Base-by-base conservation (phyloP, 148 eudicot species). In the Salicornia ramosissima region DNA sequence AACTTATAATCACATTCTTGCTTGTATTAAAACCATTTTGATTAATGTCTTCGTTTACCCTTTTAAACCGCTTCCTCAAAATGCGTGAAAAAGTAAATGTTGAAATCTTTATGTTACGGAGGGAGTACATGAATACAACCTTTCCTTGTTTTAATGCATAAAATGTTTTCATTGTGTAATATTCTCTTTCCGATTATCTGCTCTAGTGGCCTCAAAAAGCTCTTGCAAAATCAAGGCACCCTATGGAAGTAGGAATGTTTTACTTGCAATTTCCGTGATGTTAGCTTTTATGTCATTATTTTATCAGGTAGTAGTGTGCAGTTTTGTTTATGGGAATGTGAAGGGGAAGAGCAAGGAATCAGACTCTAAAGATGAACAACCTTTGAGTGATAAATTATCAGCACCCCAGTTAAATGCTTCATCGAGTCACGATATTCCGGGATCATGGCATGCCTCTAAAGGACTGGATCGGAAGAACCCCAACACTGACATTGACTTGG, bases 251-350 rank as follows among this genome's bases (percentile, higher is more conserved):
- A 34, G 56, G 31, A 16, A 43, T 0, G 1, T 31, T 31, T 1
- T 9, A 33, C n/a, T 4, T 6, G 9, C 3, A 10, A n/a, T 28
- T 5, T 12, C 2, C 64, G 16, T 74, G 65, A 67, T 75, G 49
- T 71, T 16, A 54, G 53, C 40, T 56, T n/a, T n/a, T 42, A 19
- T 42, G 40, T 49, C 15, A 24, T 59, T 21, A 47, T 14, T 75
- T 40, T 26, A 75, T 65, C 87, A 91, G 97, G 92, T 87, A 30
- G 87, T 89, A 55, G 88, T 83, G 36, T 86, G 90, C 86, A 89
- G 96, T 73, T 91, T 91, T 59, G 90, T 89, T 9, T 87, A 89
- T 22, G 96, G 87, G 42, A 80, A 74, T 78, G 42, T 77, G 16
- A 89, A 85, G 75, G 69, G 78, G 4, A 87, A 86, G 83, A 50